Evolutionary conservation across 2,329 filamentous ascomycete species (phyloP), one percentile per base, ranked within the genome.

Genomic region (Alternaria dauci): DNA sequence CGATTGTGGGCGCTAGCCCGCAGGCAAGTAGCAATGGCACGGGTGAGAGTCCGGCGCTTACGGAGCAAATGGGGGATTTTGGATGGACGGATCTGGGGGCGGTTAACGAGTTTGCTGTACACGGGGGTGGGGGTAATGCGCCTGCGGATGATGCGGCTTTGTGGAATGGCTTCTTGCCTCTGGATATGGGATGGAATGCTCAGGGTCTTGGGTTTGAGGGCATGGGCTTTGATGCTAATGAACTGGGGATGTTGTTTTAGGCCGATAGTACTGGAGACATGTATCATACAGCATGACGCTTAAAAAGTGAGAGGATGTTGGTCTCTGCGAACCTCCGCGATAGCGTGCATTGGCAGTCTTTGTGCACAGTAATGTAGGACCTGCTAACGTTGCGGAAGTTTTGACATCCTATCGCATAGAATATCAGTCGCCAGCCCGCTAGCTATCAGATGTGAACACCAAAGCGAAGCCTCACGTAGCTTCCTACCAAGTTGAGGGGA

Each of bases 71-170:
- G 79, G 81, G 81, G 8, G 81, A 83, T 59, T 83, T 83, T 66
- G 81, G 79, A 28, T 83, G 81, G 81, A 83, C 81, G 3, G 81
- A 83, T 70, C 69, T 83, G 3, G 72, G 78, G 59, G 81, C 81
- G 14, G 81, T 83, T 14, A 81, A 81, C 6, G 81, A 83, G 34
- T 83, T 83, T 59, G 82, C 81, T 0, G 78, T 83, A 52, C 81
- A 81, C 68, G 81, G 81, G 0, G 74, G 74, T 59, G 77, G 65
- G 12, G 60, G 59, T 1, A 76, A 74, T 58, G 68, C 62, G 4
- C 54, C 61, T 9, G 20, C 56, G 4, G 72, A 76, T 64, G 75
- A 74, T n/a, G 53, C 63, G 20, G 71, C 70, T 5, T 53, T 77
- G 39, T 78, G 74, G 71, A 70, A 71, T 16, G 76, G 77, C 1